Evolutionary conservation across 208 protist genomes (phyloP).

Genomic region (Borovskyia barvae): DNA sequence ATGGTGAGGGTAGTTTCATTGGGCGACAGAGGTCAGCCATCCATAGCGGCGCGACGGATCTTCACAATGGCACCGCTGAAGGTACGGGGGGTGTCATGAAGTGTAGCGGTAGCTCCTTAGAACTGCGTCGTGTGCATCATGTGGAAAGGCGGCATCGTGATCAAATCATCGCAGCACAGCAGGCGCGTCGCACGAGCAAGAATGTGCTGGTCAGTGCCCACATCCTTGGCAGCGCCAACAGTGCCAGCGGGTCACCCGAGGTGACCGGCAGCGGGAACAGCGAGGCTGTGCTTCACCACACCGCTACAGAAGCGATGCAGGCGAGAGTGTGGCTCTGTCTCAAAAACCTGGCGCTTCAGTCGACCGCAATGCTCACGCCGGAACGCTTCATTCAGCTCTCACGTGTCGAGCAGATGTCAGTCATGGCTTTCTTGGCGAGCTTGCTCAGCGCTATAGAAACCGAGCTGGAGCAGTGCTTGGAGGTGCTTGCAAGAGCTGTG

Average conservation of each 20-base stretch:
- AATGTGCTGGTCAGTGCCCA: constrained; percentile 9
- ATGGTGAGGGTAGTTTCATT: too few species aligned
- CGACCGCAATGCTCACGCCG: constrained; percentile 21
- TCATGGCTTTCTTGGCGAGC: constrained; percentile 25
- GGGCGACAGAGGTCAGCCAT: too few species aligned
- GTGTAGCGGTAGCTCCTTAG: constrained; percentile 3
- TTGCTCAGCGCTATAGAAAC: constrained; percentile 23
- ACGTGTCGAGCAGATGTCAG: constrained; percentile 22
- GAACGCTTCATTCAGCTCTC: constrained; percentile 5
- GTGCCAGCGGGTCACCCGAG: neutral
- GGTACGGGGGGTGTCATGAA: too few species aligned
- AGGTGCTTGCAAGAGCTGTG: constrained; percentile 15
- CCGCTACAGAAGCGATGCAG: constrained; percentile 16
- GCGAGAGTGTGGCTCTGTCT: constrained; percentile 21
- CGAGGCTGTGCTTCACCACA: constrained; percentile 15
- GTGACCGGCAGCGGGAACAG: neutral
- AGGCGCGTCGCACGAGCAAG: constrained; percentile 23
- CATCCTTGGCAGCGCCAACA: constrained; percentile 8
- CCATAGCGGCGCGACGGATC: neutral
- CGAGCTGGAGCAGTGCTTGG: constrained; percentile 21
- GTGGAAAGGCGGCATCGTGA: constrained; percentile 23
- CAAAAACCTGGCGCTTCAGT: constrained; percentile 17
- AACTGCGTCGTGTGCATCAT: constrained; percentile 20
- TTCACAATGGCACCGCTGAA: neutral
- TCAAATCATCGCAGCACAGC: constrained; percentile 18